Percentiles rank a stretch among this genome's conserved stretches.
These are phyloP conservation scores for Iris macrosiphon DNA, from an alignment of 106 monocot species.

Conservation along the genomic window DNA sequence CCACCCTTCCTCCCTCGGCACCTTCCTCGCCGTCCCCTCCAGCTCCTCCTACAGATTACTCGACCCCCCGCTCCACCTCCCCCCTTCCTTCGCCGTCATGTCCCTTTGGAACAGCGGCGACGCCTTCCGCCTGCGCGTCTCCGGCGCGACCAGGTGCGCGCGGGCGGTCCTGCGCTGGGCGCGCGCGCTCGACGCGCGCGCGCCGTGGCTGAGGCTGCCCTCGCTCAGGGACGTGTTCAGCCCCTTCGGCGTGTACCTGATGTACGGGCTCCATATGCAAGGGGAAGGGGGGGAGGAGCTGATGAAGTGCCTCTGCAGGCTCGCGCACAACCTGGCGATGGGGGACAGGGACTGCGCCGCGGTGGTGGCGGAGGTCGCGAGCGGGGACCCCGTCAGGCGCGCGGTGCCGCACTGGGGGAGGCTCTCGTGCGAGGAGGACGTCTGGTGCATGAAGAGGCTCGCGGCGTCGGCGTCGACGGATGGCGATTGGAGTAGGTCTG, in stretches of 20 bases:
- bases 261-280: conserved; percentile 2
- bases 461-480: background rate
- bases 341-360: background rate
- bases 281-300: background rate
- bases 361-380: conserved; percentile 5
- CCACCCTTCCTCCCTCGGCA: conserved; percentile 5
- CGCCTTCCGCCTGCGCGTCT: background rate
- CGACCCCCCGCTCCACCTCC: background rate
- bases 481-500: conserved; percentile 6
- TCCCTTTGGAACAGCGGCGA: conserved; percentile 8
- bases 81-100: background rate
- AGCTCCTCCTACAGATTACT: too few relatives aligned
- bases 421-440: conserved; percentile 10
- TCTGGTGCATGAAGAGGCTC: conserved; percentile 20
- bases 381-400: background rate
- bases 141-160: background rate
- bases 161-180: background rate
- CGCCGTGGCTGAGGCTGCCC: background rate
- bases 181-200: background rate
- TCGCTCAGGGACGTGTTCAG: conserved; percentile 1
- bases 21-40: conserved; percentile 10
- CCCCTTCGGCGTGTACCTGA: conserved; percentile 8
- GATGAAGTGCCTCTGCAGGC: conserved; percentile 1
- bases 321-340: conserved; percentile 15
- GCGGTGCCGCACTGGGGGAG: conserved; percentile 9